Percentiles rank a stretch among this genome's conserved stretches.
Evolutionary conservation across 2,329 filamentous ascomycete genomes (phyloP).

Genomic region (Zasmidium cellare): DNA sequence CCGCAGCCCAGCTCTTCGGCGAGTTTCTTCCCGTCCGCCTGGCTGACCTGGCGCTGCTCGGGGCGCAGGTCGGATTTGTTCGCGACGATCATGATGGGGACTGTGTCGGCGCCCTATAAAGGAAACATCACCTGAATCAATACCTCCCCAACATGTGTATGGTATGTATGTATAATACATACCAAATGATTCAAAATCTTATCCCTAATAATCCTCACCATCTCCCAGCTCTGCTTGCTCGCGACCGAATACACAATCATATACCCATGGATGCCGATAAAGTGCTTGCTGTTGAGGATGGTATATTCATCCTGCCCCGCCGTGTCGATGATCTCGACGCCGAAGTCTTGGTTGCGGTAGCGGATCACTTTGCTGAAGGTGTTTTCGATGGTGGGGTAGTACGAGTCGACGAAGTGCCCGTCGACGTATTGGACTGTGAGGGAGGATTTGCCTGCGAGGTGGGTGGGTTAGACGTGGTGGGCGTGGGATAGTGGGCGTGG

Average conservation of each 20-base stretch:
- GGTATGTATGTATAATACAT: no score
- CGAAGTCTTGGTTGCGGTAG: slow-evolving; percentile 87
- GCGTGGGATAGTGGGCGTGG: neutral
- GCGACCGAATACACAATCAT: slow-evolving; percentile 98
- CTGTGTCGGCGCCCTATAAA: slow-evolving; percentile 78
- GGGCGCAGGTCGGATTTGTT: slow-evolving; percentile 95
- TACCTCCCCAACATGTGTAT: neutral
- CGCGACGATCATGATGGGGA: slow-evolving; percentile 90
- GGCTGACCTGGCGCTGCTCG: slow-evolving; percentile 86
- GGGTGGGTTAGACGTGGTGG: neutral
- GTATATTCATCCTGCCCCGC: slow-evolving; percentile 98
- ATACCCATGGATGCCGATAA: slow-evolving; percentile 98
- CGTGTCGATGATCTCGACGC: slow-evolving; percentile 97
- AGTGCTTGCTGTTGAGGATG: slow-evolving; percentile 97
- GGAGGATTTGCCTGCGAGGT: slow-evolving; percentile 81
- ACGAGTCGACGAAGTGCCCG: slow-evolving; percentile 96
- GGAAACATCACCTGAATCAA: neutral
- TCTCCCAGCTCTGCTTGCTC: slow-evolving; percentile 91
- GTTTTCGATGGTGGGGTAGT: slow-evolving; percentile 99
- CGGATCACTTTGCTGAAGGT: slow-evolving; percentile 96
- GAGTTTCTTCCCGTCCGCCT: slow-evolving; percentile 81
- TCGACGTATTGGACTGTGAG: slow-evolving; percentile 97
- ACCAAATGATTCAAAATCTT: slow-evolving; percentile 97
- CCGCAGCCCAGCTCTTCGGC: slow-evolving; percentile 86
- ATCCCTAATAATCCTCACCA: slow-evolving; percentile 92